Conservation (phyloP, 1,284 basidiomycete species). For the Spongispora temasekensis region DNA sequence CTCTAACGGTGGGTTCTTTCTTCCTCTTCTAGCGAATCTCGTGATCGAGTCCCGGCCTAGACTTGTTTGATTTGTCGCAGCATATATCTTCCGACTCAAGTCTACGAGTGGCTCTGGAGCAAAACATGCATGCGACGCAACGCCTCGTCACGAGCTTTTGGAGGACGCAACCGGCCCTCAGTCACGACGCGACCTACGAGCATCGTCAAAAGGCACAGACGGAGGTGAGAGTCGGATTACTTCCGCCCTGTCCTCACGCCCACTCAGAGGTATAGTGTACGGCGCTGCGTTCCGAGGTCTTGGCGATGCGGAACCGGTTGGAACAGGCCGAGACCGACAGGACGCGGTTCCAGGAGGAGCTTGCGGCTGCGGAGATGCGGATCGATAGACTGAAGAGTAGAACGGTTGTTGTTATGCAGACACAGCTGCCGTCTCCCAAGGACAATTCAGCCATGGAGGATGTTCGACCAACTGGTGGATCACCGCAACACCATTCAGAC, state of each 20-base stretch:
- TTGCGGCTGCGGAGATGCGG: constrained; percentile 68
- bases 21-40: background rate
- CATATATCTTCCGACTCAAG: constrained; percentile 52
- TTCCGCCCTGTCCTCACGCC: constrained; percentile 4
- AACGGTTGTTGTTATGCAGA: constrained; percentile 50
- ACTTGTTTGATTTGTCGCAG: constrained; percentile 54
- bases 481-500: constrained; percentile 13
- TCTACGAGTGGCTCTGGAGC: constrained; percentile 51
- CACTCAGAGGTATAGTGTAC: constrained; percentile 46
- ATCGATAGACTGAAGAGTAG: constrained; percentile 72
- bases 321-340: constrained; percentile 56
- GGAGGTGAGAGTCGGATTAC: constrained; percentile 46
- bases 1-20: constrained; percentile 42
- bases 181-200: constrained; percentile 37
- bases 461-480: constrained; percentile 16
- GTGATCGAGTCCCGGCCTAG: constrained; percentile 17
- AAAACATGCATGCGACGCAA: constrained; percentile 60
- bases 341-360: constrained; percentile 56
- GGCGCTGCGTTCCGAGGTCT: constrained; percentile 60
- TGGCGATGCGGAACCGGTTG: constrained; percentile 58
- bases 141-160: constrained; percentile 62
- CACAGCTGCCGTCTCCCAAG: constrained; percentile 36
- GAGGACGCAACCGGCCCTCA: constrained; percentile 38
- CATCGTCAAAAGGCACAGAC: constrained; percentile 57
- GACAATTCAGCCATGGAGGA: constrained; percentile 51